Conservation (phyloP, 768 basidiomycete species). For the Fistulinella prunicolor region DNA sequence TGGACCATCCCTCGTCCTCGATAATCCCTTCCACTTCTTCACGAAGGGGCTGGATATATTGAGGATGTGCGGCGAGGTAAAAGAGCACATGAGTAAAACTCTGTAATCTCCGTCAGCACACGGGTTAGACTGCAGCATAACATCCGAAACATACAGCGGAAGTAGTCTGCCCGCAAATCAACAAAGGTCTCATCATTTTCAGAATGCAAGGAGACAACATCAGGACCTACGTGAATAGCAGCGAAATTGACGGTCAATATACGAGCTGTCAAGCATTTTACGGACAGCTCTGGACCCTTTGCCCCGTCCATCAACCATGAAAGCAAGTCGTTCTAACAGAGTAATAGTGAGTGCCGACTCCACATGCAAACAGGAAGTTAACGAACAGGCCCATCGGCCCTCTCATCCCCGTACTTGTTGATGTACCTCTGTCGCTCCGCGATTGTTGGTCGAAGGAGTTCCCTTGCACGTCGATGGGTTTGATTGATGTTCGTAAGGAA, state of each 20-base stretch:
- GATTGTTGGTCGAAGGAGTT: slow-evolving; percentile 29
- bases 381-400: neutral
- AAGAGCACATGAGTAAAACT: slow-evolving; percentile 32
- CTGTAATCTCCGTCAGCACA: neutral
- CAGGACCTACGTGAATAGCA: neutral
- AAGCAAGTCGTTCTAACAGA: neutral
- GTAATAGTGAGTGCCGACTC: neutral
- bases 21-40: slow-evolving; percentile 24
- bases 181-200: neutral
- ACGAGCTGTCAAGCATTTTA: neutral
- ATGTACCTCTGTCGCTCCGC: too few species aligned
- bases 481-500: too few species aligned
- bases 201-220: neutral
- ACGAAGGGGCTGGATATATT: slow-evolving; percentile 33
- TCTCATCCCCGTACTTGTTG: too few species aligned
- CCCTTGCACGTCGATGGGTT: slow-evolving; percentile 9
- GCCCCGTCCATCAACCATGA: neutral
- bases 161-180: neutral
- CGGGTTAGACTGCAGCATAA: too few species aligned
- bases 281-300: neutral
- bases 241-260: neutral
- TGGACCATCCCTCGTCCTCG: neutral
- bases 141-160: neutral
- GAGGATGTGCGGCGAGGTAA: slow-evolving; percentile 34
- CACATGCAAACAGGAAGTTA: neutral